Base-by-base conservation (phyloP, 176 grass and related monocot species). In the Ananas comosus region DNA sequence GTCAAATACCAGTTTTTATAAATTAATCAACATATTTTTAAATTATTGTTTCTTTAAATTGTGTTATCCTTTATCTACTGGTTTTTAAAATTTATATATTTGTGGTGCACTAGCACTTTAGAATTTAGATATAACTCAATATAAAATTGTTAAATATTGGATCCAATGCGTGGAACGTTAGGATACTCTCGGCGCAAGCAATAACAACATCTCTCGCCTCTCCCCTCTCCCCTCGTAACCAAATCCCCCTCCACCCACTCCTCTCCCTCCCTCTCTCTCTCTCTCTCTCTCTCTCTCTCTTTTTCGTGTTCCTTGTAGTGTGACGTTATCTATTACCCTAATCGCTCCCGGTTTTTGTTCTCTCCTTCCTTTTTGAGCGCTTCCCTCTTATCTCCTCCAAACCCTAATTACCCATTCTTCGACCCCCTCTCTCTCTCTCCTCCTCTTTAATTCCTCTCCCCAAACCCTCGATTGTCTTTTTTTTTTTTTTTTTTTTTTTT, bases 151-250 rank as follows among this genome's bases (percentile, higher is more conserved):
- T 42, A 42, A 42, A 42, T 42, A 7, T 42, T 42, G 6, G 6
- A 0, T 42, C 5, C 33, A 5, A 42, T 7, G 33, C 33, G 33
- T 42, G 33, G 5, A 42, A 42, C 33, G 33, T 42, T 0, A 42
- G 33, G 33, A 42, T 42, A 42, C 33, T 42, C 33, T 42, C 33
- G 33, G 33, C 33, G 33, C 33, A 42, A 42, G 33, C 33, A 42
- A 42, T 42, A 42, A 7, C 7, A 42, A 42, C 7, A 42, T 42
- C 4, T 42, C 0, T 6, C 67, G 53, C 67, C 61, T 11, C 1
- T 67, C 48, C 47, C 72, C n/a, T 24, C 53, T 67, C 48, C 58
- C 72, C n/a, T 24, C 53, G 64, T 76, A 29, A 67, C 73, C 72
- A 49, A 67, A 68, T 67, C 57, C 74, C 21, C 17, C 13, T 19